These are phyloP conservation scores for Acanthamoeba healyi DNA, from an alignment of 208 protist genomes.

Conservation along the genomic window DNA sequence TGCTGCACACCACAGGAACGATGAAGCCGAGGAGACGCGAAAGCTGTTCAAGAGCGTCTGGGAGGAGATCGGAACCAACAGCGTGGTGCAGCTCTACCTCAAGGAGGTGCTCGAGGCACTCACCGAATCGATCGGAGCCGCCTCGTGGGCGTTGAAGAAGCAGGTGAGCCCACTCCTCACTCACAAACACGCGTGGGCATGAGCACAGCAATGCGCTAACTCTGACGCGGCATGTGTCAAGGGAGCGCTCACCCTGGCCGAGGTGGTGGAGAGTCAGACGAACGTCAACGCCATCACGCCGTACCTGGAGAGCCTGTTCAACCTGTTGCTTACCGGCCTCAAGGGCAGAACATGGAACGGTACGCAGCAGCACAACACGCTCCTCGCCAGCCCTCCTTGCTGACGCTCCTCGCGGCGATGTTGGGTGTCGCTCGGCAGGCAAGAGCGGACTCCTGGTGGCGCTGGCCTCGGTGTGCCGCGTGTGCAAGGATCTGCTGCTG, in stretches of 20 bases:
- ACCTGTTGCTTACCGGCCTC: constrained; percentile 75
- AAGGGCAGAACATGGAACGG: constrained; percentile 82
- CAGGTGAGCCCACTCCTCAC: too few species aligned
- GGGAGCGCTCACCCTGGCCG: constrained; percentile 65
- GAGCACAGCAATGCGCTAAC: background rate
- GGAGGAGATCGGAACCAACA: constrained; percentile 61
- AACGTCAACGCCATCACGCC: constrained; percentile 56
- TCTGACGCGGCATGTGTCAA: too few species aligned
- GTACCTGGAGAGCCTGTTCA: constrained; percentile 77
- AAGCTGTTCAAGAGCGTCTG: constrained; percentile 65
- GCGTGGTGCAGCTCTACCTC: constrained; percentile 68
- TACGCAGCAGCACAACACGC: background rate
- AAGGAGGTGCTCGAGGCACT: constrained; percentile 66
- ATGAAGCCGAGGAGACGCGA: constrained; percentile 54
- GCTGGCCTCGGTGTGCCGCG: constrained; percentile 46
- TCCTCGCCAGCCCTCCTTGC: background rate
- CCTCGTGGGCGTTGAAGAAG: constrained; percentile 65
- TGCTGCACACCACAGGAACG: constrained; percentile 20
- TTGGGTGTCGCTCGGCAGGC: constrained; percentile 23
- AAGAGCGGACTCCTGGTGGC: constrained; percentile 56
- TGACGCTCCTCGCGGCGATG: constrained; percentile 26
- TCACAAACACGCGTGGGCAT: too few species aligned
- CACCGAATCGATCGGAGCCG: constrained; percentile 10
- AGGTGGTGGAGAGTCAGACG: constrained; percentile 45
- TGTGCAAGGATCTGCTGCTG: constrained; percentile 69